A percentile compares a stretch with the other conserved stretches of the same genome.
phyloP scores from a whole-genome alignment of 176 grass and related monocot genomes.

The Phyllostachys edulis region DNA sequence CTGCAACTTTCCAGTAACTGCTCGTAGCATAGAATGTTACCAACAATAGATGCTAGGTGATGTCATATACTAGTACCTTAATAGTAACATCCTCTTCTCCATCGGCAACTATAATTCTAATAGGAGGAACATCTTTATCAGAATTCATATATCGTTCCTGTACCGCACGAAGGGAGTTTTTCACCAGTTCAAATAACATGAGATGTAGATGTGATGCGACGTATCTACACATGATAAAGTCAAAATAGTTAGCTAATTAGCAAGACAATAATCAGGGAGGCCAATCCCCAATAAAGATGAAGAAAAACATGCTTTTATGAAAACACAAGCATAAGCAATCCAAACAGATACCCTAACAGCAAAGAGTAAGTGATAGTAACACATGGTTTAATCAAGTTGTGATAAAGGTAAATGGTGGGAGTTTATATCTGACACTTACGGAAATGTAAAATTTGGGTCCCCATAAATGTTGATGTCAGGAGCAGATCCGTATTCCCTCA shows the following conservation, averaged over 20 bases:
- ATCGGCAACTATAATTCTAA: slow-evolving; percentile 95
- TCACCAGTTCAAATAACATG: slow-evolving; percentile 96
- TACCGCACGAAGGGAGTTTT: slow-evolving; percentile 93
- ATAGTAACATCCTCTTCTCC: slow-evolving; percentile 95
- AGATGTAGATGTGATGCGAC: slow-evolving; percentile 79
- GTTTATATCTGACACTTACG: slow-evolving; percentile 54
- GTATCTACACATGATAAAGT: slow-evolving; percentile 55
- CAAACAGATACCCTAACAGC: background rate
- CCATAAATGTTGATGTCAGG: slow-evolving; percentile 92
- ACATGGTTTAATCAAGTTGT: background rate
- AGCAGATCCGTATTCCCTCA: slow-evolving; percentile 84
- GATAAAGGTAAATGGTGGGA: background rate
- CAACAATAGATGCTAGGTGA: background rate
- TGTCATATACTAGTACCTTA: slow-evolving; percentile 53
- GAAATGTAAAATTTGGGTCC: slow-evolving; percentile 79
- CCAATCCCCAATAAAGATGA: slow-evolving; percentile 9
- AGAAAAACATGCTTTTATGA: background rate
- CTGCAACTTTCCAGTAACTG: background rate
- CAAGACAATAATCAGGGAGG: background rate
- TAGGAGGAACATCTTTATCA: slow-evolving; percentile 68
- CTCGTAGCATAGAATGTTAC: background rate
- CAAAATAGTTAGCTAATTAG: slow-evolving; percentile 19
- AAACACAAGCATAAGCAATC: background rate
- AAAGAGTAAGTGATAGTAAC: no score
- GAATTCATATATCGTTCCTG: slow-evolving; percentile 87